These are phyloP conservation scores for Colletotrichum lentis DNA, from an alignment of 2,329 filamentous ascomycete species.

Conservation along the genomic window DNA sequence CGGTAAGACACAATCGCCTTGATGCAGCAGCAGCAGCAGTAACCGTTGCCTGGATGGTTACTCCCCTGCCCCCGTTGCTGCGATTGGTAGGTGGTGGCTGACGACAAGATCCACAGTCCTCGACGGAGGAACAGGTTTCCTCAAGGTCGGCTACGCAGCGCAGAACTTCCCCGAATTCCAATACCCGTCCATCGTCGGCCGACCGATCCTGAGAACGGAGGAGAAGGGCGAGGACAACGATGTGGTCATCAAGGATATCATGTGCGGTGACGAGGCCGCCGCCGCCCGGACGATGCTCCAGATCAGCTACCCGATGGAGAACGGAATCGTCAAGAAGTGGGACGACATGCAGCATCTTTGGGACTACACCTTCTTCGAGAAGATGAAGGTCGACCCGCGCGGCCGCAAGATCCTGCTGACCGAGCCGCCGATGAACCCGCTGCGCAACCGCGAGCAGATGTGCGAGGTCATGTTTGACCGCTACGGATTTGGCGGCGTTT, in stretches of 20 bases:
- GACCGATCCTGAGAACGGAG: slow-evolving; percentile 95
- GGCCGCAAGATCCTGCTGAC: slow-evolving; percentile 97
- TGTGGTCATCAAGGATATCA: slow-evolving; percentile 91
- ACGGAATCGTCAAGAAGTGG: slow-evolving; percentile 99
- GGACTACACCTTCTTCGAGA: slow-evolving; percentile 98
- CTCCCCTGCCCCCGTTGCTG: slow-evolving; percentile 5
- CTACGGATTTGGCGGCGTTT: slow-evolving; percentile 95
- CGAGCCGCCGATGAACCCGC: slow-evolving; percentile 96
- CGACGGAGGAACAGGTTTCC: slow-evolving; percentile 99
- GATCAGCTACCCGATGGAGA: slow-evolving; percentile 99
- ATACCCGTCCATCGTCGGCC: slow-evolving; percentile 97
- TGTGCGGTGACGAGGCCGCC: slow-evolving; percentile 98
- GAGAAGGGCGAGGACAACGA: slow-evolving; percentile 70
- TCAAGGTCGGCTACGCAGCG: slow-evolving; percentile 98
- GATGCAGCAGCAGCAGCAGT: not conserved
- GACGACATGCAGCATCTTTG: slow-evolving; percentile 99
- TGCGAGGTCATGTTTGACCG: slow-evolving; percentile 99
- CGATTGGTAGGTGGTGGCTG: slow-evolving; percentile 34
- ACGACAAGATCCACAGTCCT: slow-evolving; percentile 70
- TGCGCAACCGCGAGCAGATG: slow-evolving; percentile 98
- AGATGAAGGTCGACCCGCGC: slow-evolving; percentile 89
- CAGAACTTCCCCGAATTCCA: slow-evolving; percentile 99
- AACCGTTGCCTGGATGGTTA: slow-evolving; percentile 3
- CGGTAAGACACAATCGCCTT: slow-evolving; percentile 51
- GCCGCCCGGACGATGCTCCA: slow-evolving; percentile 96